phyloP scores from a whole-genome alignment of 2,329 filamentous ascomycete genomes.

The Penicillium sp. region DNA sequence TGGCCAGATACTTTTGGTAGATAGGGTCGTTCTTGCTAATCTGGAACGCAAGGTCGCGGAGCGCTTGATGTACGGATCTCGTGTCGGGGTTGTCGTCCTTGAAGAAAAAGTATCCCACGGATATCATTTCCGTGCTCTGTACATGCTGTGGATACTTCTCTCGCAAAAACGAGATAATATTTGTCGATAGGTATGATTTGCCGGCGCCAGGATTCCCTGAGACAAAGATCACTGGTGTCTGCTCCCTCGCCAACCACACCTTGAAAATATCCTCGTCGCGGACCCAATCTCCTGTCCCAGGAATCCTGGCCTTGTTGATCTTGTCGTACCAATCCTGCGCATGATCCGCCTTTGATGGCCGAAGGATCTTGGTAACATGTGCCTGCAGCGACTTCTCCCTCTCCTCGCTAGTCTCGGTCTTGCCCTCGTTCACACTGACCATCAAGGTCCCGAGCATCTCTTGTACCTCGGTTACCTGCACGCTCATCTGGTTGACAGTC shows the following conservation, averaged over 20 bases:
- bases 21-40: slow-evolving; percentile 52
- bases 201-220: slow-evolving; percentile 53
- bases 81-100: slow-evolving; percentile 55
- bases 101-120: slow-evolving; percentile 56
- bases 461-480: slow-evolving; percentile 17
- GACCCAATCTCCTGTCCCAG: slow-evolving; percentile 55
- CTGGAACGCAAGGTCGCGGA: slow-evolving; percentile 55
- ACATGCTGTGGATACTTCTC: slow-evolving; percentile 35
- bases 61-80: slow-evolving; percentile 51
- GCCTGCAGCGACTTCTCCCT: slow-evolving; percentile 2
- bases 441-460: slow-evolving; percentile 13
- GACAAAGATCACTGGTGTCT: slow-evolving; percentile 51
- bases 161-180: slow-evolving; percentile 48
- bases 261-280: slow-evolving; percentile 46
- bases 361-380: slow-evolving; percentile 33
- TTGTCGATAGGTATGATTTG: slow-evolving; percentile 53
- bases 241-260: slow-evolving; percentile 43
- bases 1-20: slow-evolving; percentile 50
- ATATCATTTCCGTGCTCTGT: slow-evolving; percentile 25
- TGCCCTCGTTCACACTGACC: slow-evolving; percentile 6
- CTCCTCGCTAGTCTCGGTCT: slow-evolving; percentile 5
- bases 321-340: slow-evolving; percentile 50
- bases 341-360: slow-evolving; percentile 46
- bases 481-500: slow-evolving; percentile 14
- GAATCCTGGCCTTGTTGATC: slow-evolving; percentile 48